Percentiles rank a stretch among this genome's conserved stretches.
Conservation (phyloP, 306 rosid species). For the Pyrus bretschneideri region DNA sequence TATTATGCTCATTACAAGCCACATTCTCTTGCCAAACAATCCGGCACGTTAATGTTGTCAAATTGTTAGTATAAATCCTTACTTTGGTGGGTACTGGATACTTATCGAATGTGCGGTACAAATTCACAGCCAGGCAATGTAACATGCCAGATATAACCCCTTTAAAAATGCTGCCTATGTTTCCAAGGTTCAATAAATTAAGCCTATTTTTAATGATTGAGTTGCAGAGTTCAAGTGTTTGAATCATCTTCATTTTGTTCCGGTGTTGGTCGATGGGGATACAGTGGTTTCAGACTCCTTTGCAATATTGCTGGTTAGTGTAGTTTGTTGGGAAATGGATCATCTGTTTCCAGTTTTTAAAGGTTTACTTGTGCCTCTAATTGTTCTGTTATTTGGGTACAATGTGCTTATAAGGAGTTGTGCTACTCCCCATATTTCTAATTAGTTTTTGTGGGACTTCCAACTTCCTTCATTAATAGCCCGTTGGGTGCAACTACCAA, state of each 20-base stretch:
- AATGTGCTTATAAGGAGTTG: no score
- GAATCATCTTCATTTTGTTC: constrained; percentile 43
- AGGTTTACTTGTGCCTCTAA: neutral
- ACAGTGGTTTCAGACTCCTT: constrained; percentile 38
- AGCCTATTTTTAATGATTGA: neutral
- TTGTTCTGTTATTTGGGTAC: neutral
- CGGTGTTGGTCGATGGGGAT: constrained; percentile 42
- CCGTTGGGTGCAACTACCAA: neutral
- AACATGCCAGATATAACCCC: neutral
- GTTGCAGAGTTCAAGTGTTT: constrained; percentile 41
- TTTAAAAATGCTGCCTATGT: neutral
- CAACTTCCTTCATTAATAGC: no score
- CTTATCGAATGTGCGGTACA: neutral
- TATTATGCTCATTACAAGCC: neutral
- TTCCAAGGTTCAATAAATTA: neutral
- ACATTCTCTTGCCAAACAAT: neutral
- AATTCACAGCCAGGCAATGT: neutral
- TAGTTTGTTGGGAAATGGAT: constrained; percentile 4
- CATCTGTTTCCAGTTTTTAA: neutral
- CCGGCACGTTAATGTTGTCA: neutral
- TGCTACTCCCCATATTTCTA: no score
- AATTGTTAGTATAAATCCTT: neutral
- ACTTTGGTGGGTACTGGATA: neutral
- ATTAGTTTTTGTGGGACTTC: no score
- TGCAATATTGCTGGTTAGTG: constrained; percentile 44